Conservation (phyloP, 1,139 yeast species). For the Hansenula sp. region DNA sequence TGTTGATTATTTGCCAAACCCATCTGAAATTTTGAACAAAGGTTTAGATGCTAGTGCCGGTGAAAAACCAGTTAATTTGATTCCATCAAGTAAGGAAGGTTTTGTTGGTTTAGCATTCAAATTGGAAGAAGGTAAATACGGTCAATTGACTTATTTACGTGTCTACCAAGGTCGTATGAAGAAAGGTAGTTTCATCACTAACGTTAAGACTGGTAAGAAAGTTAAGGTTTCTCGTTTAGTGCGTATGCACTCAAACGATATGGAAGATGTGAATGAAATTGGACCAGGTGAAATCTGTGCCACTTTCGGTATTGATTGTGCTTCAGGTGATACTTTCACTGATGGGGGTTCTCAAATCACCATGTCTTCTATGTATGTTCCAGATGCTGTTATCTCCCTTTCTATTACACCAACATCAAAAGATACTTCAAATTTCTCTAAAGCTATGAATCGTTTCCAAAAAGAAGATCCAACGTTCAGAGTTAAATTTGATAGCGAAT, state of each 20-base stretch:
- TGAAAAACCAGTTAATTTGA: slow-evolving; percentile 69
- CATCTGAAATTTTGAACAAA: slow-evolving; percentile 85
- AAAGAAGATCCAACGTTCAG: slow-evolving; percentile 98
- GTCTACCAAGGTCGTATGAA: slow-evolving; percentile 94
- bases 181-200: slow-evolving; percentile 86
- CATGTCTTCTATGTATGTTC: slow-evolving; percentile 97
- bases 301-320: slow-evolving; percentile 97
- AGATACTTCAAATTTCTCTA: slow-evolving; percentile 86
- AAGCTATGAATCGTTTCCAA: slow-evolving; percentile 95
- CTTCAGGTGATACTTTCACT: slow-evolving; percentile 98
- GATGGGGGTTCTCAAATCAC: slow-evolving; percentile 76
- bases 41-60: slow-evolving; percentile 74
- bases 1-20: slow-evolving; percentile 92
- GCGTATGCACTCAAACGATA: slow-evolving; percentile 97
- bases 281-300: slow-evolving; percentile 99
- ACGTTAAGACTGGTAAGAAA: slow-evolving; percentile 88
- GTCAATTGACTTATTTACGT: slow-evolving; percentile 93
- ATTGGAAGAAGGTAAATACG: slow-evolving; percentile 96
- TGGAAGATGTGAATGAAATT: slow-evolving; percentile 95
- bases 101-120: slow-evolving; percentile 97
- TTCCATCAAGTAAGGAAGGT: slow-evolving; percentile 72
- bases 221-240: slow-evolving; percentile 94
- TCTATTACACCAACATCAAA: slow-evolving; percentile 86
- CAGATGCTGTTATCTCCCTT: slow-evolving; percentile 95
- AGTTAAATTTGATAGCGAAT: slow-evolving; percentile 84